phyloP scores from a whole-genome alignment of 2,329 filamentous ascomycete species.

The Sporothrix protearum region DNA sequence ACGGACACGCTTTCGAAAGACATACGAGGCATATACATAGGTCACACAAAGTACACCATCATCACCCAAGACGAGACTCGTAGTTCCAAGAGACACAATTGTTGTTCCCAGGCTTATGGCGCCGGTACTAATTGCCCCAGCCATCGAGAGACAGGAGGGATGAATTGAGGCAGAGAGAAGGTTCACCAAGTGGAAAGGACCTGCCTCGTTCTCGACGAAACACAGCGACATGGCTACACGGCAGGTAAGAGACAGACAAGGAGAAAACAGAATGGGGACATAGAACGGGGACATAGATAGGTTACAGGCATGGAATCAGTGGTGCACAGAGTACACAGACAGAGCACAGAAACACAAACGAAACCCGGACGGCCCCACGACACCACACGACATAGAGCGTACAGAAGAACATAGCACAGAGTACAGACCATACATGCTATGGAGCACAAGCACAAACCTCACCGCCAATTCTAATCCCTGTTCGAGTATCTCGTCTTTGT shows the following conservation, averaged over 20 bases:
- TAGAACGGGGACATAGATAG: not conserved
- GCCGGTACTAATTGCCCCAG: slow-evolving; percentile 6
- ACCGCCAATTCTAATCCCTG: not conserved
- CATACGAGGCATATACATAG: not conserved
- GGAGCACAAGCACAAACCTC: not conserved
- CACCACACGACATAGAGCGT: not conserved
- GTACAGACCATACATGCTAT: too few species aligned
- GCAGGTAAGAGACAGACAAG: not conserved
- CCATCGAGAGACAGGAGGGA: not conserved
- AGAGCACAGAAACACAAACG: not conserved
- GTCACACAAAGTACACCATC: not conserved
- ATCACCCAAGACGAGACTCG: not conserved
- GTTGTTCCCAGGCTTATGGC: slow-evolving; percentile 17
- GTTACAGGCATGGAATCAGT: not conserved
- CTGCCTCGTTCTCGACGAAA: not conserved
- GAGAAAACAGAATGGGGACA: too few species aligned
- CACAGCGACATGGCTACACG: not conserved
- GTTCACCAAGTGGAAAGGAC: not conserved
- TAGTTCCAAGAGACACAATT: not conserved
- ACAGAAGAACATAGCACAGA: not conserved
- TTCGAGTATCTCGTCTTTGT: not conserved
- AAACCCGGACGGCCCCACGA: not conserved
- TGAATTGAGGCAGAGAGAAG: not conserved
- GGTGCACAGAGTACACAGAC: not conserved
- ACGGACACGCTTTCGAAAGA: not conserved